A percentile compares a stretch with the other conserved stretches of the same genome.
Evolutionary conservation across 1,139 yeast genomes (phyloP).

Genomic region (Taphrina communis): DNA sequence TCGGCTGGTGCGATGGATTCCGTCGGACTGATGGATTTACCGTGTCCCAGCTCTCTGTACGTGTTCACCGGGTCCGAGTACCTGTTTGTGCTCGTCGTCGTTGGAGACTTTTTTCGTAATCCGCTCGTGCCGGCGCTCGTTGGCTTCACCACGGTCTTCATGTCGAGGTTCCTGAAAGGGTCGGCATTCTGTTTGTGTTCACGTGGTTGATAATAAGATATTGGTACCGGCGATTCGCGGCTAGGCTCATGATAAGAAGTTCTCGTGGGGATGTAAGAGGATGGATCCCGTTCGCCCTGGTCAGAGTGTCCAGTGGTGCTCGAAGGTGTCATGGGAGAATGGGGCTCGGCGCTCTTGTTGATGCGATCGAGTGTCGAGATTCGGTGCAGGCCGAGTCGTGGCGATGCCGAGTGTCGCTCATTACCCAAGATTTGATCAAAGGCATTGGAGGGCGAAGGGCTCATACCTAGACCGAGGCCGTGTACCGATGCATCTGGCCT

Average conservation of each 20-base stretch:
- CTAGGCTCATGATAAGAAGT: background rate
- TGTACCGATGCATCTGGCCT: slow-evolving; percentile 7
- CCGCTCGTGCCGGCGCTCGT: slow-evolving; percentile 1
- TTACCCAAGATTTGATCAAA: slow-evolving; percentile 12
- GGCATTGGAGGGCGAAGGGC: slow-evolving; percentile 6
- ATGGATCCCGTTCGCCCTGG: background rate
- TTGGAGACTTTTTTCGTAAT: slow-evolving; percentile 1
- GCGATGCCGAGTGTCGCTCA: slow-evolving; percentile 3
- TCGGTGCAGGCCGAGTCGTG: background rate
- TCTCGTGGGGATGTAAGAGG: background rate
- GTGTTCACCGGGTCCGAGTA: slow-evolving; percentile 1
- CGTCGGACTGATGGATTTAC: background rate
- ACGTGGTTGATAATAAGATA: slow-evolving; percentile 20
- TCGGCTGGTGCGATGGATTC: background rate
- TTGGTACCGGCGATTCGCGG: slow-evolving; percentile 9
- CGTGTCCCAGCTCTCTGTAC: slow-evolving; percentile 1
- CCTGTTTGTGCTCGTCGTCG: background rate
- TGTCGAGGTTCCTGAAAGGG: slow-evolving; percentile 27
- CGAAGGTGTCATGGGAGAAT: background rate
- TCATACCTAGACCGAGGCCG: slow-evolving; percentile 23
- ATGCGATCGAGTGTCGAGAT: slow-evolving; percentile 18
- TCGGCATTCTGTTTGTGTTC: background rate
- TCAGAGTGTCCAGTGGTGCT: background rate
- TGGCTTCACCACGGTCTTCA: slow-evolving; percentile 13
- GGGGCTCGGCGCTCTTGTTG: slow-evolving; percentile 17